phyloP scores from a whole-genome alignment of 2,329 filamentous ascomycete species.

The Arthrinium puccinioides region DNA sequence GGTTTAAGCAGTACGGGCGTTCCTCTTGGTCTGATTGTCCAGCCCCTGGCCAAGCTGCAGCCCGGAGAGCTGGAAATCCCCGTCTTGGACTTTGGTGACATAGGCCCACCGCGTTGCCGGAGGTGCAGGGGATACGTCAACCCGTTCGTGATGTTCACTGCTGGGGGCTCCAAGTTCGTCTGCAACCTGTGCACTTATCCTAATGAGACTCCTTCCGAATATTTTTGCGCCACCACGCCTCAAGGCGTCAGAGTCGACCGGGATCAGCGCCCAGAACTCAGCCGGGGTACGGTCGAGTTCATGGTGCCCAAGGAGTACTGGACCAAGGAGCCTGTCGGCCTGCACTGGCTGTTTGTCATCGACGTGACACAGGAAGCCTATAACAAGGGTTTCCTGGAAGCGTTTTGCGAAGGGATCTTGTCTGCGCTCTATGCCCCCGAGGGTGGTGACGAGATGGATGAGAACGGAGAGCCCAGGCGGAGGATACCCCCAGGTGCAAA shows the following conservation, averaged over 20 bases:
- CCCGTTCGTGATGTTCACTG: slow-evolving; percentile 95
- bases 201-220: slow-evolving; percentile 87
- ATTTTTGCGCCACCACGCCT: slow-evolving; percentile 86
- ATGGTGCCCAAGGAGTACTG: slow-evolving; percentile 98
- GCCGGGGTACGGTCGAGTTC: slow-evolving; percentile 89
- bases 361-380: slow-evolving; percentile 89
- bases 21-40: slow-evolving; percentile 79
- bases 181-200: slow-evolving; percentile 98
- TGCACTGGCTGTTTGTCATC: slow-evolving; percentile 85
- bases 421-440: slow-evolving; percentile 74
- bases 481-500: slow-evolving; percentile 72
- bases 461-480: slow-evolving; percentile 44
- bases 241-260: slow-evolving; percentile 83
- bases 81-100: slow-evolving; percentile 89
- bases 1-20: slow-evolving; percentile 73
- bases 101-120: slow-evolving; percentile 82
- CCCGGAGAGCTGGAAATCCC: slow-evolving; percentile 82
- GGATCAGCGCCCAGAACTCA: slow-evolving; percentile 81
- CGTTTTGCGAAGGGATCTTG: slow-evolving; percentile 83
- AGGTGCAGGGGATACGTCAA: slow-evolving; percentile 96
- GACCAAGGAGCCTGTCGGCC: slow-evolving; percentile 84
- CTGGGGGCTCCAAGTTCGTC: slow-evolving; percentile 91
- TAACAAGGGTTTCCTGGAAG: slow-evolving; percentile 84
- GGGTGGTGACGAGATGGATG: slow-evolving; percentile 41
- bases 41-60: slow-evolving; percentile 78